Evolutionary conservation across 441 rosid species (phyloP), one percentile per base, ranked within the genome.

Genomic region (Cnidoscolus chayamansa): DNA sequence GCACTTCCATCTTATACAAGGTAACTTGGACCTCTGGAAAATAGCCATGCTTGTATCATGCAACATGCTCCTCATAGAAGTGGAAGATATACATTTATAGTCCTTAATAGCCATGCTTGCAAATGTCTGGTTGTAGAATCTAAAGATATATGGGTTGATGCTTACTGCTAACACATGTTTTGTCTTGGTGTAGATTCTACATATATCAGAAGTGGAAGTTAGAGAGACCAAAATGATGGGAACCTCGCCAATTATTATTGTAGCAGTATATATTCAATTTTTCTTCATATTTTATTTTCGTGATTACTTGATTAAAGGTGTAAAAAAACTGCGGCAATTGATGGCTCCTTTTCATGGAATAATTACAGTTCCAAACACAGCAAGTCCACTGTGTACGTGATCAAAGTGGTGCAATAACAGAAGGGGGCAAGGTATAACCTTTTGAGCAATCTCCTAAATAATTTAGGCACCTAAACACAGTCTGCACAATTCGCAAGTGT

Each of bases 211-310:
- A 0, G 89, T 90, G 66, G 94, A 91, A 65, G 87, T 95, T 47
- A 80, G 84, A 76, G 97, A 95, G 78, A 90, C 87, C 71, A 95
- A 91, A 86, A 89, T 91, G 97, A 87, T 95, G 97, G 97, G 96
- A 80, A 84, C 78, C 54, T 83, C 89, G 7, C 99, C 98, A 0
- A 74, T 84, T 67, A 95, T 95, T 73, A 80, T 91, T 31, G 87
- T 91, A 13, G 87, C 84, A 72, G 99, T 93, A 89, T 60, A 82
- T 30, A 35, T 31, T 37, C 50, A 17, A 17, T 25, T 68, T 72
- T 35, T 47, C n/a, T 10, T 49, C 53, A 43, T 19, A 7, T 35
- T 60, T 73, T 12, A 13, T 37, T 40, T 51, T 40, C 19, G 58
- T 66, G 32, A 30, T 54, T n/a, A 32, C 16, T 57, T 64, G 67